These are phyloP conservation scores for Gossypioides kirkii DNA, from an alignment of 345 rosid species.

Conservation along the genomic window DNA sequence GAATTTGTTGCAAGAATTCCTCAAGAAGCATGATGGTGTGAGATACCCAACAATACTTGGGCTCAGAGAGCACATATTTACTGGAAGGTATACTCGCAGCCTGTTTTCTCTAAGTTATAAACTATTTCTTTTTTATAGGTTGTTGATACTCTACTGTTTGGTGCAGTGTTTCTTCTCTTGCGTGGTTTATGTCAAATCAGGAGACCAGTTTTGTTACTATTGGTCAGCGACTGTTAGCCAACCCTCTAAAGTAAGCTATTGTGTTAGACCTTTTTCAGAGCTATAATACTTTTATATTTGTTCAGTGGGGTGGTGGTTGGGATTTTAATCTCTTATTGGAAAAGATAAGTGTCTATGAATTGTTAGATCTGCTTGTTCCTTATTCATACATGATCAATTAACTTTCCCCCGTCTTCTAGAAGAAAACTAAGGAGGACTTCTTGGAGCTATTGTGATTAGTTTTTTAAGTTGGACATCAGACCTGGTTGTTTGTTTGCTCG, in stretches of 20 bases:
- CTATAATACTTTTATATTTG: background rate
- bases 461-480: background rate
- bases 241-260: constrained; percentile 75
- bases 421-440: background rate
- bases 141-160: constrained; percentile 10
- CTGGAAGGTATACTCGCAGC: constrained; percentile 67
- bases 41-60: constrained; percentile 92
- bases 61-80: constrained; percentile 96
- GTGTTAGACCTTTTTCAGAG: background rate
- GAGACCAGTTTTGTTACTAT: constrained; percentile 98
- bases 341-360: no score
- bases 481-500: background rate
- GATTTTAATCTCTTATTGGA: background rate
- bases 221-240: constrained; percentile 93
- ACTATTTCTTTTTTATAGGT: constrained; percentile 1
- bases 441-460: background rate
- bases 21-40: constrained; percentile 88
- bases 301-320: no score
- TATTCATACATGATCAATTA: background rate
- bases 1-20: constrained; percentile 92
- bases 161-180: constrained; percentile 97
- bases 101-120: background rate
- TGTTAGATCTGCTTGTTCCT: background rate
- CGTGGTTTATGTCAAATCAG: constrained; percentile 99
- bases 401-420: background rate